A percentile compares a stretch with the other conserved stretches of the same genome.
phyloP scores from a whole-genome alignment of 129 eudicot genomes.

The Helianthus annuus region DNA sequence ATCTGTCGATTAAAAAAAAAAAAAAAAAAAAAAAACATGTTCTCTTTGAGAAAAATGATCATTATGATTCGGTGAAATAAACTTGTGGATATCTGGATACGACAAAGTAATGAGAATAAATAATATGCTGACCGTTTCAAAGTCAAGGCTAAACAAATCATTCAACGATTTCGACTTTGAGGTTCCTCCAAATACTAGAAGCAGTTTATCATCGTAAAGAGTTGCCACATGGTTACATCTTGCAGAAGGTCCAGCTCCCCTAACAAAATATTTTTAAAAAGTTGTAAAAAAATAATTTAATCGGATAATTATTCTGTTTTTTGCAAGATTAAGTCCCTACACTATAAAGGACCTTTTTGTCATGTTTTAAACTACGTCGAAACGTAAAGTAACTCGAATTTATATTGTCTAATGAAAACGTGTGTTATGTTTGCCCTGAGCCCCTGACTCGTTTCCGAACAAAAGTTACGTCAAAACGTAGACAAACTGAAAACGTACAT shows the following conservation, averaged over 20 bases:
- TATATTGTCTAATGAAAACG: too few species aligned
- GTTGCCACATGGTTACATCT: constrained; percentile 90
- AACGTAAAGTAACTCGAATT: too few species aligned
- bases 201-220: constrained; percentile 80
- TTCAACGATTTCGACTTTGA: constrained; percentile 86
- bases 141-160: constrained; percentile 83
- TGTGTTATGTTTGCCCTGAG: too few species aligned
- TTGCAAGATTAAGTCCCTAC: too few species aligned
- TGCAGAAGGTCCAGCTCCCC: constrained; percentile 90
- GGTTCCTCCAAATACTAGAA: constrained; percentile 85
- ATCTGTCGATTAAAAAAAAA: constrained; percentile 40
- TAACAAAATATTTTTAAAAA: constrained; percentile 19
- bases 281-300: background rate
- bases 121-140: constrained; percentile 68
- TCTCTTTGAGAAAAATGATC: background rate
- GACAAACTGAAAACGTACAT: too few species aligned
- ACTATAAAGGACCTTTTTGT: too few species aligned
- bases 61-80: constrained; percentile 2
- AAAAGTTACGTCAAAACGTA: too few species aligned
- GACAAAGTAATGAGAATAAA: background rate
- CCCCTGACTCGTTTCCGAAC: too few species aligned
- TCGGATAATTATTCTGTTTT: too few species aligned
- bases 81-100: background rate
- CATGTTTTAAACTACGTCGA: too few species aligned
- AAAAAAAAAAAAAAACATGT: constrained; percentile 3